Base-by-base conservation (phyloP, 2,329 filamentous ascomycete genomes). In the Verticillium nubilum region DNA sequence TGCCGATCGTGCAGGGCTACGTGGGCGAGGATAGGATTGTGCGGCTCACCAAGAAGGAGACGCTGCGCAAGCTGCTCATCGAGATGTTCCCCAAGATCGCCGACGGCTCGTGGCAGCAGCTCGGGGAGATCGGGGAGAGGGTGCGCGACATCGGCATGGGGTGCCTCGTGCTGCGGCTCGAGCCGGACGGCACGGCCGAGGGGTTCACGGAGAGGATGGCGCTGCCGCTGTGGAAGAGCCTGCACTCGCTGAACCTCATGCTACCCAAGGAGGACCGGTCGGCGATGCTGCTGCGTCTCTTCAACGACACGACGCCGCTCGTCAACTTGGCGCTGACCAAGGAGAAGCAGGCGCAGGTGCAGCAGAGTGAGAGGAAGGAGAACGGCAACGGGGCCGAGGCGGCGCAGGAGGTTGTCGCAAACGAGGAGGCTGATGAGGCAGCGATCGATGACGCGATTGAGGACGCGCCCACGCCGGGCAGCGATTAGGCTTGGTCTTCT, bases 31-130 rank as follows among this genome's bases (percentile, higher is more conserved):
- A 86, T 58, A 85, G 95, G 19, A 84, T 94, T 10, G 84, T 99
- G 42, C 82, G 84, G 58, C 80, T 97, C 59, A 85, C 83, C 66
- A 87, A 89, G 72, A 88, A 91, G 77, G 84, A 89, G 65, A 98
- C 93, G 0, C 82, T 99, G 63, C 85, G 86, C 62, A 88, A 85
- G 69, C 84, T 99, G 25, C 84, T 99, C 54, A 88, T 93, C 58
- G 94, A 99, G 76, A 97, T 99, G 91, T 99, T 99, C 77, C 93
- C 94, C 57, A 93, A 92, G 72, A 87, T 98, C 61, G 81, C 86
- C 62, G 86, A 88, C 61, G 86, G 87, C 58, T 88, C 85, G 60
- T 93, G 88, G 85, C 82, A 86, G 71, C 81, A 86, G 55, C 85
- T 97, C 35, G 89, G 89, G 62, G 95, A 98, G 78, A 94, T 98